These are phyloP conservation scores for Scytalidium lignicola DNA, from an alignment of 2,329 filamentous ascomycete genomes.

Conservation along the genomic window DNA sequence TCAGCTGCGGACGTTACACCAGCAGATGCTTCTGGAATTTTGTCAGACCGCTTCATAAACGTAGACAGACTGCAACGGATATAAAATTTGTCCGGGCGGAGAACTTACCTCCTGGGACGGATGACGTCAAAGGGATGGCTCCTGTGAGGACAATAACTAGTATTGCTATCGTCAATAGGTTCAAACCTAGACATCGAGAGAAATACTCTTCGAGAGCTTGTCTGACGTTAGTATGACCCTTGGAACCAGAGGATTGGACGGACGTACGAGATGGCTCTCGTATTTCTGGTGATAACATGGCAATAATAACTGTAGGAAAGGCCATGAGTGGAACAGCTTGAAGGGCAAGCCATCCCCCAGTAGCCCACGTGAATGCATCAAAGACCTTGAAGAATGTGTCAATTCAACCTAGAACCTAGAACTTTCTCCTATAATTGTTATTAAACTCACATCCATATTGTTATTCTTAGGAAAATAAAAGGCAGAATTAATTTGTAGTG, in stretches of 20 bases:
- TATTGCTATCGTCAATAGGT: conserved; percentile 50
- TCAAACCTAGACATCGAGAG: conserved; percentile 53
- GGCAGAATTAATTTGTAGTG: neutral
- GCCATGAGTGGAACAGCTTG: conserved; percentile 47
- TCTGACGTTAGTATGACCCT: conserved; percentile 5
- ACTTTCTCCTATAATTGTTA: neutral
- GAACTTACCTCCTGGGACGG: conserved; percentile 21
- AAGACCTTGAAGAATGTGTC: conserved; percentile 34
- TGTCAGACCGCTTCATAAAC: conserved; percentile 8
- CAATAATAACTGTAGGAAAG: conserved; percentile 55
- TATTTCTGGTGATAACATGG: conserved; percentile 52
- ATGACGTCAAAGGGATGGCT: conserved; percentile 51
- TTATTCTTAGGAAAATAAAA: neutral
- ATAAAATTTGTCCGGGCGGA: too few relatives aligned
- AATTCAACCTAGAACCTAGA: neutral
- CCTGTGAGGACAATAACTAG: conserved; percentile 59
- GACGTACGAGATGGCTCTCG: conserved; percentile 45
- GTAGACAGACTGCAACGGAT: neutral
- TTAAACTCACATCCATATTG: conserved; percentile 12
- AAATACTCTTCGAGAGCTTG: conserved; percentile 60
- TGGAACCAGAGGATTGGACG: neutral
- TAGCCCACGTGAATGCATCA: conserved; percentile 45
- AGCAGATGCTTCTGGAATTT: conserved; percentile 16
- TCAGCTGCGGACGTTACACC: conserved; percentile 36
- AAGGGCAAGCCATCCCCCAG: conserved; percentile 42